Evolutionary conservation across 1,284 basidiomycete genomes (phyloP).

Genomic region (Fistulinella cinereoalba): DNA sequence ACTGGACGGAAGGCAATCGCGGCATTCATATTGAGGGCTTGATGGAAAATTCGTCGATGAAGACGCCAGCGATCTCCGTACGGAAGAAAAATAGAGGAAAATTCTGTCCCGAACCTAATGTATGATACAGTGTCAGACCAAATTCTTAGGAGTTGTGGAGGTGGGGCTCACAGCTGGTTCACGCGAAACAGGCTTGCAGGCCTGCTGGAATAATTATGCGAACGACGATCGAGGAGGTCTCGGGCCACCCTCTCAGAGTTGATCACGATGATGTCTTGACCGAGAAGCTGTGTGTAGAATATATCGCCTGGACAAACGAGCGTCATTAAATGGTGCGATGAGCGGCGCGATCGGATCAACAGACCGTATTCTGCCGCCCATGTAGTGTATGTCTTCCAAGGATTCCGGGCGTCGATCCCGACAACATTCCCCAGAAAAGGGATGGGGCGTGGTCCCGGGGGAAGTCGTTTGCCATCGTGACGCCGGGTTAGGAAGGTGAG

Average conservation of each 20-base stretch:
- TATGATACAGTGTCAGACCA: background rate
- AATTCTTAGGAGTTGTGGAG: too few species aligned
- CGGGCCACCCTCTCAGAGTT: constrained; percentile 27
- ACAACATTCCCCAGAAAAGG: constrained; percentile 29
- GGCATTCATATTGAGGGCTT: constrained; percentile 27
- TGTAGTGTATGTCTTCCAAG: constrained; percentile 29
- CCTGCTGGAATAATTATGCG: constrained; percentile 31
- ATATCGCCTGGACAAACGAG: constrained; percentile 19
- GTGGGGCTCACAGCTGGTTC: constrained; percentile 27
- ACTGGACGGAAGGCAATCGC: constrained; percentile 18
- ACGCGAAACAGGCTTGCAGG: constrained; percentile 23
- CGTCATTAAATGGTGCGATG: background rate
- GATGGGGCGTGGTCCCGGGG: constrained; percentile 28
- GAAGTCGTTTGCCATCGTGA: too few species aligned
- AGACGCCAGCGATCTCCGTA: constrained; percentile 31
- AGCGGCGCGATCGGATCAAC: too few species aligned
- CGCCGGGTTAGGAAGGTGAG: too few species aligned
- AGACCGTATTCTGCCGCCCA: constrained; percentile 28
- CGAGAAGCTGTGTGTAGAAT: constrained; percentile 28
- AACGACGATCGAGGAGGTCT: constrained; percentile 31
- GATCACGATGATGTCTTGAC: constrained; percentile 30
- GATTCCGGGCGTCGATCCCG: constrained; percentile 15
- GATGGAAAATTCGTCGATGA: constrained; percentile 29
- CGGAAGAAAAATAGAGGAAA: constrained; percentile 30
- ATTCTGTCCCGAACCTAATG: constrained; percentile 28